A percentile compares a stretch with the other conserved stretches of the same genome.
Evolutionary conservation across 495 filamentous ascomycete genomes (phyloP).

Genomic region (Penicillium argentinense): DNA sequence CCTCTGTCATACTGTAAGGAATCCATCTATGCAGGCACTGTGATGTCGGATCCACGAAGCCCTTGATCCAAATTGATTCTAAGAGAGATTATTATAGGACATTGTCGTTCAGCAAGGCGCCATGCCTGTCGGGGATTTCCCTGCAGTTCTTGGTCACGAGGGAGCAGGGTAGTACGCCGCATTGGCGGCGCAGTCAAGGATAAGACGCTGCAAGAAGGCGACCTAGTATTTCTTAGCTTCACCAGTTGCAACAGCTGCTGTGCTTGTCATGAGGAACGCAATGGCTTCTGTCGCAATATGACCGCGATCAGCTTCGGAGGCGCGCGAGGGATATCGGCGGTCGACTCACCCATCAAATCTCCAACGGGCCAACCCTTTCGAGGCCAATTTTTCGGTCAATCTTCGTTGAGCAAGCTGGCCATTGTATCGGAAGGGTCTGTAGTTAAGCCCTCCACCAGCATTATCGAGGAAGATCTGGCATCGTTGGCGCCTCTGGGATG

Average conservation of each 20-base stretch:
- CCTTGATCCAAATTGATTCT: too few species aligned
- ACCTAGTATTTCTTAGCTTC: constrained; percentile 48
- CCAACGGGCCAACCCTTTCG: constrained; percentile 28
- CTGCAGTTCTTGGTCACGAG: constrained; percentile 53
- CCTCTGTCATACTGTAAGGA: constrained; percentile 33
- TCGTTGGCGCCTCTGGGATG: constrained; percentile 45
- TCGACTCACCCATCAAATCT: constrained; percentile 18
- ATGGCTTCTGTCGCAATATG: constrained; percentile 33
- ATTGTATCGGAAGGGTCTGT: constrained; percentile 30
- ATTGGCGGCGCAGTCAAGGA: constrained; percentile 43
- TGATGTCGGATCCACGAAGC: too few species aligned
- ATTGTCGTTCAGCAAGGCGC: constrained; percentile 35
- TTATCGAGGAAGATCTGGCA: constrained; percentile 25
- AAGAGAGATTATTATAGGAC: constrained; percentile 20
- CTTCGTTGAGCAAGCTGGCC: constrained; percentile 37
- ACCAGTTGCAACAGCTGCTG: constrained; percentile 37
- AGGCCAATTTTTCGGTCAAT: constrained; percentile 47
- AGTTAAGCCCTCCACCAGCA: constrained; percentile 24
- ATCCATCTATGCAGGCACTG: background rate
- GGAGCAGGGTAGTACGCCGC: constrained; percentile 48
- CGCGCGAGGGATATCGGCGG: constrained; percentile 15
- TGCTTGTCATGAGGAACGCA: constrained; percentile 17
- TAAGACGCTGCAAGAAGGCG: constrained; percentile 39
- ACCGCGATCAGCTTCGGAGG: constrained; percentile 40
- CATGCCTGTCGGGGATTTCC: constrained; percentile 32